Evolutionary conservation across 257 asterid species (phyloP), one percentile per base, ranked within the genome.

Genomic region (Rehmannia glutinosa): DNA sequence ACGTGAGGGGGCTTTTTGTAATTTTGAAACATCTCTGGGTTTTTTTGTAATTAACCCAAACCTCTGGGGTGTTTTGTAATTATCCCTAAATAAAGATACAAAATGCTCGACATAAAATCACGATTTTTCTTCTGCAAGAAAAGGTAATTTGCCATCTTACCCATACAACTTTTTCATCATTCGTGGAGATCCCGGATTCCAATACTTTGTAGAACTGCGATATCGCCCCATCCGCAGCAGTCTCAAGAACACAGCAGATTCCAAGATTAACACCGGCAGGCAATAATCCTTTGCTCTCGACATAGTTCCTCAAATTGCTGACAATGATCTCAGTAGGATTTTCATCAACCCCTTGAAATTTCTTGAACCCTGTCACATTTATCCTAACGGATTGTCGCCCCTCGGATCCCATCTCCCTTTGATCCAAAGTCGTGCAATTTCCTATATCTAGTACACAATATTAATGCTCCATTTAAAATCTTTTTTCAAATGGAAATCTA

Each of bases 341-440:
- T 71, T 72, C 76, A 36, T 71, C 39, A 46, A 86, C 87, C 52
- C 86, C 89, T 3, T 77, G 78, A 71, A 86, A 86, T 66, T 77
- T 86, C 83, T 81, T 83, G 80, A 81, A 86, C 41, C 90, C 93
- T 0, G 90, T 83, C 69, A 86, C 90, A 52, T 83, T 81, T 46
- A 86, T 79, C 38, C 70, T 73, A 43, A 83, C 73, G 11, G 78
- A 52, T 60, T 79, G 78, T 64, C 71, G 49, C 55, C 83, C 86
- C 77, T 81, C 87, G 0, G 86, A 83, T 66, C 92, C 92, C 89
- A 86, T 86, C 55, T 77, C 74, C 68, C 64, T 19, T 8, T 20
- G 45, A 11, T 36, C 11, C 13, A n/a, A 41, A 13, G 19, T 63
- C 35, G 32, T 27, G 36, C 63, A 58, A 52, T 59, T 75, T 49